Evolutionary conservation across 257 asterid genomes (phyloP).

Genomic region (Vinca minor): DNA sequence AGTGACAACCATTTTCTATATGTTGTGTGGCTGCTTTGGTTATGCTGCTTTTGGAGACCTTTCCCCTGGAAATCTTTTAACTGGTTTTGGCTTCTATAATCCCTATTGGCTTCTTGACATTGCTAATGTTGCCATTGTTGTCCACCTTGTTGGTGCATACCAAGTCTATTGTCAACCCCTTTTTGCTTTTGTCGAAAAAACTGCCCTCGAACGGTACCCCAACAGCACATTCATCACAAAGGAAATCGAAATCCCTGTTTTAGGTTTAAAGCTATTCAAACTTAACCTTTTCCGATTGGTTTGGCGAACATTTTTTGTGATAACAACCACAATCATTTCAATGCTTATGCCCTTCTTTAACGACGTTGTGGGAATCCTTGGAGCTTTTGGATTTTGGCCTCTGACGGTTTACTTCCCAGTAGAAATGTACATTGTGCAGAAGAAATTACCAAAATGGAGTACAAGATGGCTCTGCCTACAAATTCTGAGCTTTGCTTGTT

Average conservation of each 20-base stretch:
- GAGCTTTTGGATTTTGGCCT: too few species aligned
- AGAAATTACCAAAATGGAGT: slow-evolving; percentile 64
- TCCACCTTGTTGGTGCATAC: slow-evolving; percentile 80
- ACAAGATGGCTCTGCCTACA: slow-evolving; percentile 52
- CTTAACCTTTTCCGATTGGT: slow-evolving; percentile 52
- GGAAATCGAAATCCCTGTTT: slow-evolving; percentile 40
- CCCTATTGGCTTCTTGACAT: slow-evolving; percentile 88
- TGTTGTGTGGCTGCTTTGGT: too few species aligned
- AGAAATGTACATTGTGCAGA: too few species aligned
- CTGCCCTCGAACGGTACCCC: slow-evolving; percentile 37
- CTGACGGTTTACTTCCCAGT: too few species aligned
- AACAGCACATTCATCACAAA: slow-evolving; percentile 37
- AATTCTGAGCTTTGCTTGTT: slow-evolving; percentile 46
- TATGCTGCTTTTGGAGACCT: slow-evolving; percentile 78
- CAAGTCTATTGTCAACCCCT: slow-evolving; percentile 89
- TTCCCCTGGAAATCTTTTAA: slow-evolving; percentile 74
- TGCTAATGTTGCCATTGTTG: slow-evolving; percentile 63
- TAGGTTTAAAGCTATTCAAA: slow-evolving; percentile 30
- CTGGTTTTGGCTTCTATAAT: slow-evolving; percentile 83
- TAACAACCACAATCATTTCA: slow-evolving; percentile 51
- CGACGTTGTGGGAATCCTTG: too few species aligned
- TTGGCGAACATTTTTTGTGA: slow-evolving; percentile 64
- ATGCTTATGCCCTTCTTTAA: too few species aligned
- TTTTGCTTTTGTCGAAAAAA: slow-evolving; percentile 66
- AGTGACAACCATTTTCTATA: slow-evolving; percentile 72